Evolutionary conservation across 306 rosid species (phyloP), one percentile per base, ranked within the genome.

Genomic region (Lathyrus tuberosus): DNA sequence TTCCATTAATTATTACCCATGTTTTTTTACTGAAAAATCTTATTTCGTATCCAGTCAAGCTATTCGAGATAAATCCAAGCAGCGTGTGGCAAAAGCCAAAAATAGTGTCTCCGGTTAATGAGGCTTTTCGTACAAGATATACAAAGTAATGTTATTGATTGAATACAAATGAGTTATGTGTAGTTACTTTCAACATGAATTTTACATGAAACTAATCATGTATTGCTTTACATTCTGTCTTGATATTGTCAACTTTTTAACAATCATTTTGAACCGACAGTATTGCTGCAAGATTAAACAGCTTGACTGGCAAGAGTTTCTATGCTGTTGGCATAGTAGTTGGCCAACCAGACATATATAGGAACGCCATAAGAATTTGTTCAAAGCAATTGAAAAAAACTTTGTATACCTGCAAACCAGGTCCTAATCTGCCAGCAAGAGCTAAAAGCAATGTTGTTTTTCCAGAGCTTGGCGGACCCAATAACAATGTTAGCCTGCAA

Each of bases 391-490:
- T 62, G 40, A 44, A 76, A 44, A 76, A 64, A 68, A 31, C 40
- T 31, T 33, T 42, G 78, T 89, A 57, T 28, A 95, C 99, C 97
- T 95, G 82, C 83, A 95, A 78, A 71, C 88, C 95, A 74, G 74
- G 73, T 82, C 88, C 99, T 63, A 91, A 84, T 69, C 95, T 93
- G 52, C 97, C 99, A 14, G 99, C 97, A 72, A 95, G 99, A 70
- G 99, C 97, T 76, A 87, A 78, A 38, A 95, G 82, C 67, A 95
- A 75, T 10, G 99, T 87, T 12, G 97, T 83, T 84, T 95, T 95
- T 69, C 99, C 99, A 11, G 99, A 95, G 87, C 97, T 87, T 53
- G 99, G 99, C 38, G 99, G 97, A 69, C 99, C 99, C 87, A 95
- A 67, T 44, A 95, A 68, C 70, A 95, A 80, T 11, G 99, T 95